Evolutionary conservation across 2,329 filamentous ascomycete genomes (phyloP), one percentile per base, ranked within the genome.

Genomic region (Aspergillus melleus): DNA sequence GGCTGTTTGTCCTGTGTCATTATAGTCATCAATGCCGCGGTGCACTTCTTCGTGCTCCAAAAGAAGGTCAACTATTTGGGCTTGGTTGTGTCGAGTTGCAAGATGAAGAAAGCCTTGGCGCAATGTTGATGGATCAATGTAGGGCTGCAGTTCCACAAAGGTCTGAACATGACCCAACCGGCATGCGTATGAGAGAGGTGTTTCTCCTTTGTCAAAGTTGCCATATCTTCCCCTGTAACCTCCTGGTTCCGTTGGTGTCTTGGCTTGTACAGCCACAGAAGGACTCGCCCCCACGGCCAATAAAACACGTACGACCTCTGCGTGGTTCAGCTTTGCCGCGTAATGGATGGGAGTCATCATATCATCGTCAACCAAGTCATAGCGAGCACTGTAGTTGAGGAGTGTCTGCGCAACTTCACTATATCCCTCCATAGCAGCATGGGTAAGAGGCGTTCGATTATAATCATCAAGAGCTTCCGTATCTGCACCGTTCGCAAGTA

Each of bases 321-420:
- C 11, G 24, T 59, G 32, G 56, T 56, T 52, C 2, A 19, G 10
- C 9, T 30, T 22, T 16, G 59, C 59, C 1, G 59, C 59, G 24
- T 61, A 11, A n/a, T 61, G 56, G 1, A 61, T 24, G 2, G 59
- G 49, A 6, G 49, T 29, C n/a, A 52, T 14, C 6, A 44, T 53
- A 3, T 11, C 2, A 3, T 32, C 10, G 22, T 59, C 53, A 4
- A 12, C 8, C 22, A 10, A 14, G 4, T 26, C 22, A 19, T 26
- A 24, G 4, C 6, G 22, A 12, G 56, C 56, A 1, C 32, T 47
- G 46, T 52, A 9, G 6, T 32, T 20, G 9, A 59, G 52, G 1
- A 61, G 53, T 36, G 24, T 36, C 11, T n/a, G 30, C 8, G 52
- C n/a, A 16, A 42, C 39, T 1, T 44, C 42, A 11, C 52, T 39